A percentile compares a stretch with the other conserved stretches of the same genome.
These are phyloP conservation scores for Magnolia changhungtana DNA, from an alignment of 164 flowering plant species.

Conservation along the genomic window DNA sequence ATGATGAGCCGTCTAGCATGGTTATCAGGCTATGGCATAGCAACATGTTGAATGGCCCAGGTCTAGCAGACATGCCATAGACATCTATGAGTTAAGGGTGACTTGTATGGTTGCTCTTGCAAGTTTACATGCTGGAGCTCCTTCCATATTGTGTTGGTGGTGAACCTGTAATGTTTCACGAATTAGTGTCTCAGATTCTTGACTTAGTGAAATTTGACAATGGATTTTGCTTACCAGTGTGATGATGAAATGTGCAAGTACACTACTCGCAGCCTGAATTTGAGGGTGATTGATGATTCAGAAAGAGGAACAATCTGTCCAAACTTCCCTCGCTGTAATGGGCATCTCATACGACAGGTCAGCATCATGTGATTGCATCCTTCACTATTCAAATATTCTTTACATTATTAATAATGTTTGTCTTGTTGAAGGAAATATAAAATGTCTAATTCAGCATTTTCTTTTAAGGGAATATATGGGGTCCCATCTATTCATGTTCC, in stretches of 20 bases:
- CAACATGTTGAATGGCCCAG: too few species aligned
- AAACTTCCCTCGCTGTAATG: conserved; percentile 88
- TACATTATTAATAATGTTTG: neutral
- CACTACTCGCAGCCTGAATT: conserved; percentile 65
- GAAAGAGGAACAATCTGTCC: conserved; percentile 91
- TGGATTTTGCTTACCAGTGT: conserved; percentile 48
- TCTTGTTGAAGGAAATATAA: neutral
- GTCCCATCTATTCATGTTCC: neutral
- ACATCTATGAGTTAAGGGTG: too few species aligned
- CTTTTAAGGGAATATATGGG: neutral
- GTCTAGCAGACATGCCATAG: too few species aligned
- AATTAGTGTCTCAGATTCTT: neutral
- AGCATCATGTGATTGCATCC: neutral
- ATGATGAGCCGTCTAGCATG: neutral
- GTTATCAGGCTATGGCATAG: too few species aligned
- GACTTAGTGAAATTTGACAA: neutral
- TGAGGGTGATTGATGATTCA: conserved; percentile 73
- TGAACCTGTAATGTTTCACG: too few species aligned
- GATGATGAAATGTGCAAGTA: conserved; percentile 94
- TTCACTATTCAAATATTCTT: too few species aligned
- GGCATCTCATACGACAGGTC: conserved; percentile 82
- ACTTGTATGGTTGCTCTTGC: neutral
- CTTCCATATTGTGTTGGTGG: too few species aligned
- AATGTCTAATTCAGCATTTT: neutral
- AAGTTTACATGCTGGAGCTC: neutral